phyloP scores from a whole-genome alignment of 2,329 filamentous ascomycete genomes.

The Endoconidiophora polonica region DNA sequence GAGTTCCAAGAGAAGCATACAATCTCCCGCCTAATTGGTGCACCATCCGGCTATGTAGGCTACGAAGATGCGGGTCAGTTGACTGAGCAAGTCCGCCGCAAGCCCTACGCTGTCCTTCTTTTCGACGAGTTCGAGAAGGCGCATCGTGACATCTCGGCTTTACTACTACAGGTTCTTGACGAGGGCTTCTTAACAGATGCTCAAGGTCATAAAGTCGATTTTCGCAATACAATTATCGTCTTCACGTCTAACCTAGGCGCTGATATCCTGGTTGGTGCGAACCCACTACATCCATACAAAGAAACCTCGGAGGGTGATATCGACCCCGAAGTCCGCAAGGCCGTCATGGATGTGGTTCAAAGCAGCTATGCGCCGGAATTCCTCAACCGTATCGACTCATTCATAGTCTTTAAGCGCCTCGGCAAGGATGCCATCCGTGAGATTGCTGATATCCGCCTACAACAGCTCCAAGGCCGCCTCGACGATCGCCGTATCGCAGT shows the following conservation, averaged over 20 bases:
- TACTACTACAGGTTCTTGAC: constrained; percentile 86
- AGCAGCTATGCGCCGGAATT: constrained; percentile 73
- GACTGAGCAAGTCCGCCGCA: constrained; percentile 84
- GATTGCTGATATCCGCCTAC: constrained; percentile 83
- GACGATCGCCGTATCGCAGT: constrained; percentile 74
- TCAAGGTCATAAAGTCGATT: constrained; percentile 92
- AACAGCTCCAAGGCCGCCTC: constrained; percentile 66
- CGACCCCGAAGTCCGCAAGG: constrained; percentile 52
- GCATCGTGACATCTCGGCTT: constrained; percentile 80
- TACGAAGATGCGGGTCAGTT: constrained; percentile 95
- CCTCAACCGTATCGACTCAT: constrained; percentile 89
- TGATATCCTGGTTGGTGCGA: constrained; percentile 67
- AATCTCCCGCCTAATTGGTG: constrained; percentile 79
- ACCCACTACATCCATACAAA: constrained; percentile 46
- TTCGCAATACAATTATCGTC: constrained; percentile 91
- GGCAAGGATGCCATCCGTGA: constrained; percentile 64
- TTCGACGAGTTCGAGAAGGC: constrained; percentile 98
- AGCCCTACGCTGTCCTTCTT: constrained; percentile 85
- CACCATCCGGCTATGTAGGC: constrained; percentile 85
- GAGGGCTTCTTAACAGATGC: constrained; percentile 92
- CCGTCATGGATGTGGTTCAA: constrained; percentile 79
- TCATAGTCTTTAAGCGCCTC: constrained; percentile 87
- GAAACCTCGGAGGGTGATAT: constrained; percentile 51
- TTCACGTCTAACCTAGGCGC: constrained; percentile 91
- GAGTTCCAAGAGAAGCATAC: constrained; percentile 98